These are phyloP conservation scores for Prunus padus DNA, from an alignment of 306 rosid genomes.

Conservation along the genomic window DNA sequence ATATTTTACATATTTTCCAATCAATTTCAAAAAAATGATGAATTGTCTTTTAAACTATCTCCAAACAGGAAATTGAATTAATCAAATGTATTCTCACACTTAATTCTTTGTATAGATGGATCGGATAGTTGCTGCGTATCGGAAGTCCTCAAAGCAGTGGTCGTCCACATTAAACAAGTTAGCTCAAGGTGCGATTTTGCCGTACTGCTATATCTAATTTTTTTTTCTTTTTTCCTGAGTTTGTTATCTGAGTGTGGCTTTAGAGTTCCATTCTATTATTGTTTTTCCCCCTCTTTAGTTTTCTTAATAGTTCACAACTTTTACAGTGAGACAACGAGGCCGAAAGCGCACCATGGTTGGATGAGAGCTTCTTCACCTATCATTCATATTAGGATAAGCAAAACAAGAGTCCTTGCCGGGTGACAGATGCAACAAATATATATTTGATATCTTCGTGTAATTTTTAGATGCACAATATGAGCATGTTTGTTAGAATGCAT, in stretches of 20 bases:
- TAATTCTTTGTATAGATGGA: constrained; percentile 39
- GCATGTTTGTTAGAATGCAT: neutral
- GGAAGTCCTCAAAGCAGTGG: constrained; percentile 92
- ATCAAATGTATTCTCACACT: neutral
- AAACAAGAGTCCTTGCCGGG: neutral
- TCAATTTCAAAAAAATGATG: neutral
- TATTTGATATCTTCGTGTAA: neutral
- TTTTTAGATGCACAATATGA: neutral
- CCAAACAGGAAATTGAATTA: neutral
- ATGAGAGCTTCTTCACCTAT: constrained; percentile 34
- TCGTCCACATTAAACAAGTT: constrained; percentile 61
- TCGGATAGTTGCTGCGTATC: constrained; percentile 56
- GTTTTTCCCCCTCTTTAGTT: neutral
- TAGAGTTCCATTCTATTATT: neutral
- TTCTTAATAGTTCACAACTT: constrained; percentile 9
- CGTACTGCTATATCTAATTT: constrained; percentile 1
- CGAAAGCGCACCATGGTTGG: constrained; percentile 96
- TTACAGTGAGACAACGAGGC: constrained; percentile 82
- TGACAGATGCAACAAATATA: neutral
- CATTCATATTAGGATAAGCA: neutral
- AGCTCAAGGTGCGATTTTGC: constrained; percentile 41
- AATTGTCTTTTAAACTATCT: neutral
- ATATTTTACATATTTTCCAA: neutral
- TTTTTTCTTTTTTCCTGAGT: too few relatives aligned
- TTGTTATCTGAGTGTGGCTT: neutral